phyloP scores from a whole-genome alignment of 1,139 yeast species.

The Yamadazyma conglobata region DNA sequence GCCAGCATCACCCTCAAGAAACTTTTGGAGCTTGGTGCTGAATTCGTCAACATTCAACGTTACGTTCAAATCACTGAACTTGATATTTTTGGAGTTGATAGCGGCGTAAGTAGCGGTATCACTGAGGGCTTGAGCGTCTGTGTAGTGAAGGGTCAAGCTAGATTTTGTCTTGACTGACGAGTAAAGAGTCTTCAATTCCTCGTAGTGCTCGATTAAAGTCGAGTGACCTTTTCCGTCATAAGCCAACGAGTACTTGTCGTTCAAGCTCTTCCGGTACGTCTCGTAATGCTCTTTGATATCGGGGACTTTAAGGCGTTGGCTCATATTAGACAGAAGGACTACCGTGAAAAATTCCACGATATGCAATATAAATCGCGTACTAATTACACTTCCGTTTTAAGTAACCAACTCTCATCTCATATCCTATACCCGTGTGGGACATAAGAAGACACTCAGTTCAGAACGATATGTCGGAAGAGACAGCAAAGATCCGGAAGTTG shows the following conservation, averaged over 20 bases:
- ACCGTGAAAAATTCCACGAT: too few species aligned
- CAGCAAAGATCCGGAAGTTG: conserved; percentile 35
- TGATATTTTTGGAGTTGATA: conserved; percentile 54
- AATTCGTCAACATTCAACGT: conserved; percentile 49
- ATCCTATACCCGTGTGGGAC: too few species aligned
- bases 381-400: too few species aligned
- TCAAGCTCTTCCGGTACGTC: conserved; percentile 16
- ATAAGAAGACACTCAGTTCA: too few species aligned
- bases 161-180: conserved; percentile 22
- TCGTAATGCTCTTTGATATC: conserved; percentile 17
- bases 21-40: conserved; percentile 33
- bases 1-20: conserved; percentile 8
- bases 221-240: conserved; percentile 28
- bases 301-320: conserved; percentile 1
- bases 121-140: conserved; percentile 40
- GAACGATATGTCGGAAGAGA: background rate
- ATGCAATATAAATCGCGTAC: too few species aligned
- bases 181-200: conserved; percentile 25
- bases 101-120: conserved; percentile 42
- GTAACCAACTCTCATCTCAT: too few species aligned
- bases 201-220: conserved; percentile 20
- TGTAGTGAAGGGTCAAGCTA: conserved; percentile 19
- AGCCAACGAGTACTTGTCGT: conserved; percentile 22
- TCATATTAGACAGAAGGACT: too few species aligned
- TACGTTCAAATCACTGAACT: conserved; percentile 51